phyloP scores from a whole-genome alignment of 1,139 yeast species.

The Kodamaea anthophila region DNA sequence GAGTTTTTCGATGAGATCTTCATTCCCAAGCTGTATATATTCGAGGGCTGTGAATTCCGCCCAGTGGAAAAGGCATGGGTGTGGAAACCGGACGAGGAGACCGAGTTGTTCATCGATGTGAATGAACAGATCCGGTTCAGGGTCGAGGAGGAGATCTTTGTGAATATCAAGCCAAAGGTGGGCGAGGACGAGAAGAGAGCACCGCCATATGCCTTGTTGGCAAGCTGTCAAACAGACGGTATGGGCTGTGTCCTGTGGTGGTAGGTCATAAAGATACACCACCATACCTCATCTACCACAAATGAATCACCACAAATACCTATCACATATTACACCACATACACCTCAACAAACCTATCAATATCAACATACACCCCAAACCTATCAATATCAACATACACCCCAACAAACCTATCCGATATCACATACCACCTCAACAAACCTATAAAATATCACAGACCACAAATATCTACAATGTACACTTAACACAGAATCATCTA shows the following conservation, averaged over 20 bases:
- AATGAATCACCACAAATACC: too few relatives aligned
- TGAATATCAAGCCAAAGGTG: constrained; percentile 71
- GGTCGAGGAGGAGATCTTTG: constrained; percentile 82
- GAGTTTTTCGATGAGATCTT: constrained; percentile 90
- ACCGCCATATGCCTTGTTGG: constrained; percentile 79
- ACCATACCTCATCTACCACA: too few relatives aligned
- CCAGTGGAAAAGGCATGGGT: constrained; percentile 90
- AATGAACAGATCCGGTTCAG: constrained; percentile 89
- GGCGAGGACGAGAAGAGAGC: constrained; percentile 36
- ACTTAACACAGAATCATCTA: too few relatives aligned
- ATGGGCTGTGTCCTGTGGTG: constrained; percentile 97
- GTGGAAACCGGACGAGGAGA: constrained; percentile 74
- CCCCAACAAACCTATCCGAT: too few relatives aligned
- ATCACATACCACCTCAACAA: too few relatives aligned
- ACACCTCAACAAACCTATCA: too few relatives aligned
- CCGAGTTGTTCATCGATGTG: constrained; percentile 73
- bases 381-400: too few relatives aligned
- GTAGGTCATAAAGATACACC: too few relatives aligned
- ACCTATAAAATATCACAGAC: too few relatives aligned
- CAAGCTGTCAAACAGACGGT: constrained; percentile 94
- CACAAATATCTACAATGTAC: too few relatives aligned
- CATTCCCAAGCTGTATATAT: constrained; percentile 74
- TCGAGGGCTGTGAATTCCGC: constrained; percentile 69
- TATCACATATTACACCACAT: too few relatives aligned
- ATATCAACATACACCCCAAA: too few relatives aligned